Evolutionary conservation across 257 asterid genomes (phyloP), one percentile per base, ranked within the genome.

Genomic region (Nicotiana tabacum): DNA sequence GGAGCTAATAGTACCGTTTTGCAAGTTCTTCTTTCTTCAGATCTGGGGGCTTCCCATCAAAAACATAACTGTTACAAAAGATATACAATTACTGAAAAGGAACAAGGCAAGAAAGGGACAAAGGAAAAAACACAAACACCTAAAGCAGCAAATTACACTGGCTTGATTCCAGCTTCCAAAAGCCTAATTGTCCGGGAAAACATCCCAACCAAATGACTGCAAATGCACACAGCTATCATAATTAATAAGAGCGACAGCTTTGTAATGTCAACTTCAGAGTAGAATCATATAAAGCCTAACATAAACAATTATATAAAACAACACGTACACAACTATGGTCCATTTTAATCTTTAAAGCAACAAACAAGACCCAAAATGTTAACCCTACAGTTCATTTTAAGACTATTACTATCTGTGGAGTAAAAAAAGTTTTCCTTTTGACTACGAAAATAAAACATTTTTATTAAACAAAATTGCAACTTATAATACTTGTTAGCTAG

Each of bases 131-230:
- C 30, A 77, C 68, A 72, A 77, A 83, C 62, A 67, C 37, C 79
- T 51, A 78, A 64, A 76, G 62, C 81, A 78, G 72, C 78, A 77
- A 83, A 39, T 90, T 93, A 96, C 98, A 90, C 97, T 68, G 99
- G 99, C 89, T 94, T 96, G 68, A 96, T 94, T 89, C 99, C 99
- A 84, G 99, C 98, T 89, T 96, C 99, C 90, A 96, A 83, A 85
- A 96, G 95, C 89, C 98, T 91, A 85, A 94, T 96, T 18, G 99
- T 96, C 89, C 99, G 88, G 1, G 92, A 53, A 87, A 96, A 94
- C 98, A 96, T 94, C 77, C 98, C 99, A 84, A 92, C 97, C 91
- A 94, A 88, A 89, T 96, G 98, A 88, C 99, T 96, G 39, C 51
- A 88, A 77, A 57, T 60, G 80, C 79, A 88, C 39, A 78, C 65